Conservation (phyloP, 2,329 filamentous ascomycete species). For the Aschersonia sp. region DNA sequence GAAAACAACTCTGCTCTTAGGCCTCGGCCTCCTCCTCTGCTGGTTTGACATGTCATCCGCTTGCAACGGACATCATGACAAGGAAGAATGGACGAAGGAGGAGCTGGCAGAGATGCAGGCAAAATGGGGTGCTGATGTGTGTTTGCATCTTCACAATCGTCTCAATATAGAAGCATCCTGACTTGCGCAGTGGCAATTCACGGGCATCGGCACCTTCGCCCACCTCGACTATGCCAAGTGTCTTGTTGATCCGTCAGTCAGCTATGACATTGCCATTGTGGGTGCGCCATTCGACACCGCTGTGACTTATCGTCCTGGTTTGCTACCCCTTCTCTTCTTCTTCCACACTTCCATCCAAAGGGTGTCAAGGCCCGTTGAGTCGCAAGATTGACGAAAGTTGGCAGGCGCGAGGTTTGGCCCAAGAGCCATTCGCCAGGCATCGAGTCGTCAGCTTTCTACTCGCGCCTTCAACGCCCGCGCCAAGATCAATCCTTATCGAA, state of each 20-base stretch:
- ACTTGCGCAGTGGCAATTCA: slow-evolving; percentile 32
- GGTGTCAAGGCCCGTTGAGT: too few species aligned
- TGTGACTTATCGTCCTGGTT: slow-evolving; percentile 53
- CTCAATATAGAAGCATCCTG: not conserved
- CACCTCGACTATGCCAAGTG: slow-evolving; percentile 57
- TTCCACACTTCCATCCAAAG: not conserved
- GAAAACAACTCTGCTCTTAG: slow-evolving; percentile 11
- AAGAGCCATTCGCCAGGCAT: slow-evolving; percentile 72
- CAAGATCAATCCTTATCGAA: slow-evolving; percentile 68
- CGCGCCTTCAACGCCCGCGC: slow-evolving; percentile 71
- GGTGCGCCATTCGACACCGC: slow-evolving; percentile 64
- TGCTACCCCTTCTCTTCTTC: not conserved
- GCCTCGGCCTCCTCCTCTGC: slow-evolving; percentile 8
- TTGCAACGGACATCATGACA: slow-evolving; percentile 16
- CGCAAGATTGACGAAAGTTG: not conserved
- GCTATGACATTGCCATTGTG: slow-evolving; percentile 58
- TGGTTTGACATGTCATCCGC: slow-evolving; percentile 11
- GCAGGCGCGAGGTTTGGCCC: slow-evolving; percentile 71
- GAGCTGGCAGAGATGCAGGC: slow-evolving; percentile 36
- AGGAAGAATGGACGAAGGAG: slow-evolving; percentile 32
- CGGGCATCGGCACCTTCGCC: slow-evolving; percentile 62
- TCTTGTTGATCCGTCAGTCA: slow-evolving; percentile 46
- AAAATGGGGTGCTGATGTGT: slow-evolving; percentile 44
- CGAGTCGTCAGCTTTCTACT: slow-evolving; percentile 64
- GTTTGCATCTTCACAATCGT: slow-evolving; percentile 6